phyloP scores from a whole-genome alignment of 139 green algal species.

The Bryopsis sp. region DNA sequence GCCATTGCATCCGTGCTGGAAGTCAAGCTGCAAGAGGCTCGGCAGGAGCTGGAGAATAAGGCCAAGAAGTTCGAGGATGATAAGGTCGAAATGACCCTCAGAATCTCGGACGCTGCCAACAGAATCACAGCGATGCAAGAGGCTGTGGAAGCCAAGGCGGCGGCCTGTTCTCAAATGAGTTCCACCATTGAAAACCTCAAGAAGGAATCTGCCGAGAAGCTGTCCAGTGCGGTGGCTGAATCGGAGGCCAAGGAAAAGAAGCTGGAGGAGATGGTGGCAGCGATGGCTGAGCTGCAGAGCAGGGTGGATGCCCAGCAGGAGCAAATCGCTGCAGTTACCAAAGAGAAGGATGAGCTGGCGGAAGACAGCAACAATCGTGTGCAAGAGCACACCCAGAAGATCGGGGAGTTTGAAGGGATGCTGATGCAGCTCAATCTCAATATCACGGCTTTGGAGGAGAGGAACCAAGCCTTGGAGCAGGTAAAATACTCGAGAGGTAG shows the following conservation, averaged over 20 bases:
- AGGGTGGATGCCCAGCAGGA: slow-evolving; percentile 1
- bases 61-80: too few species aligned
- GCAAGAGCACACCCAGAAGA: too few species aligned
- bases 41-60: too few species aligned
- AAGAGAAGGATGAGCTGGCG: background rate
- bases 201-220: background rate
- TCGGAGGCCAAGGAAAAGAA: background rate
- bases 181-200: background rate
- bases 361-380: too few species aligned
- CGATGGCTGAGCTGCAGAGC: slow-evolving; percentile 3
- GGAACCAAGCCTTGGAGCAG: too few species aligned
- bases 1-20: too few species aligned
- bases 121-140: background rate
- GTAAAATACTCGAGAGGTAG: too few species aligned
- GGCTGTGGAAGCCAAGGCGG: background rate
- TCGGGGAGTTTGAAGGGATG: background rate
- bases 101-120: background rate
- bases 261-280: slow-evolving; percentile 10
- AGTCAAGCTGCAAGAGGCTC: too few species aligned
- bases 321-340: slow-evolving; percentile 18
- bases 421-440: too few species aligned
- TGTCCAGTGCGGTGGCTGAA: background rate
- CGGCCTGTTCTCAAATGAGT: background rate
- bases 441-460: too few species aligned
- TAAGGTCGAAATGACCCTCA: too few species aligned